A percentile compares a stretch with the other conserved stretches of the same genome.
These are phyloP conservation scores for Eucalyptus sp. DNA, from an alignment of 345 rosid genomes.

Conservation along the genomic window DNA sequence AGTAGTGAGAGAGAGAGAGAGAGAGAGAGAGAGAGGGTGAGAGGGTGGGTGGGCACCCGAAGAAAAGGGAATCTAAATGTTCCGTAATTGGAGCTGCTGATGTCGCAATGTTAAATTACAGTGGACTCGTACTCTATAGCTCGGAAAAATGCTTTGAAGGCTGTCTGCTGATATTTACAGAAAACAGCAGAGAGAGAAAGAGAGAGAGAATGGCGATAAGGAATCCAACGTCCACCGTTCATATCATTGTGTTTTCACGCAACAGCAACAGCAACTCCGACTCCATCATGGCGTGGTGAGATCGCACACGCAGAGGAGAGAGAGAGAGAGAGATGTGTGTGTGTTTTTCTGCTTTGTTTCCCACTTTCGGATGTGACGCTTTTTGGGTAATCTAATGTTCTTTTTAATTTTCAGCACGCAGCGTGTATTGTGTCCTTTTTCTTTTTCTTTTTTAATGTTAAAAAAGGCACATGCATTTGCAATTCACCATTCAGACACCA, in stretches of 20 bases:
- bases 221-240: neutral
- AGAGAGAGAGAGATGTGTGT: neutral
- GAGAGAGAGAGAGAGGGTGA: neutral
- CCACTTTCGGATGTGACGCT: neutral
- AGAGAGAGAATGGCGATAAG: neutral
- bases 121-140: neutral
- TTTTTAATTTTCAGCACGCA: neutral
- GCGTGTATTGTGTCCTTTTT: neutral
- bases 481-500: neutral
- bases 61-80: neutral
- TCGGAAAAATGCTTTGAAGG: neutral
- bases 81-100: neutral
- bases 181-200: neutral
- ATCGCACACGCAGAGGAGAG: neutral
- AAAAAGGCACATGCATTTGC: neutral
- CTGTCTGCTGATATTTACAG: neutral
- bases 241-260: neutral
- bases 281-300: neutral
- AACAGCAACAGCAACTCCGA: neutral
- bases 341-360: neutral
- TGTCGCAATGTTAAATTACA: neutral
- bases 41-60: neutral
- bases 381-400: neutral
- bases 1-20: neutral
- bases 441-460: rapidly evolving